Base-by-base conservation (phyloP, 2,329 filamentous ascomycete genomes). In the Penicillium sp. region DNA sequence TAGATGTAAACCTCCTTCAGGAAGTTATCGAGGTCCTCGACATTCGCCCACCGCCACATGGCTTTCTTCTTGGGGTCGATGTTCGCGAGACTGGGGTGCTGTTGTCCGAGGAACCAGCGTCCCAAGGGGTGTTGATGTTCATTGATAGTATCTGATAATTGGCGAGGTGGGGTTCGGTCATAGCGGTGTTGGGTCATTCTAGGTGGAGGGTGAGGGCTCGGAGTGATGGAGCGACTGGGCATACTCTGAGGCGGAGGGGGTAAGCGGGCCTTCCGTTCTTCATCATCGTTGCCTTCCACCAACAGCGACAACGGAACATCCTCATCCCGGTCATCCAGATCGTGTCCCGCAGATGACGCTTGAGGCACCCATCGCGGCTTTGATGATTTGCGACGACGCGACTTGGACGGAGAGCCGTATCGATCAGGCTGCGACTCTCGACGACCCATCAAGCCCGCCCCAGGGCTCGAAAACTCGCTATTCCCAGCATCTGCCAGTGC, bases 31-130 rank as follows among this genome's bases (percentile, higher is more conserved):
- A 96, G 74, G 62, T 95, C 93, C 29, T 87, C 82, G 47, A 93
- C 87, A 61, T 95, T 95, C 44, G 87, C 87, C 87, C 90, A 96
- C 69, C 87, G 80, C 85, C 89, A 96, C 74, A 95, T 81, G 3
- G 90, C 89, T 66, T 84, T 86, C 62, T 91, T 86, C 66, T 82
- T 82, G 0, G 82, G 79, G 58, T 81, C 78, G 23, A 76, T 71
- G 42, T 72, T 65, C 14, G 67, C 65, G 34, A 74, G 54, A 22
- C 63, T 66, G 1, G 66, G 58, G 22, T 66, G 58, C 40, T 59
- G 58, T 42, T 59, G 63, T 14, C 61, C 60, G 4, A 56, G 47
- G 14, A 63, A 55, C 54, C 61, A 66, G 34, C 58, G 55, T 27
- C 51, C 46, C 29, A 54, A 49, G 10, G 60, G 55, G 23, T 34